Percentiles rank a stretch among this genome's conserved stretches.
These are phyloP conservation scores for Candida methanosorbosa DNA, from an alignment of 805 yeast genomes.

Conservation along the genomic window DNA sequence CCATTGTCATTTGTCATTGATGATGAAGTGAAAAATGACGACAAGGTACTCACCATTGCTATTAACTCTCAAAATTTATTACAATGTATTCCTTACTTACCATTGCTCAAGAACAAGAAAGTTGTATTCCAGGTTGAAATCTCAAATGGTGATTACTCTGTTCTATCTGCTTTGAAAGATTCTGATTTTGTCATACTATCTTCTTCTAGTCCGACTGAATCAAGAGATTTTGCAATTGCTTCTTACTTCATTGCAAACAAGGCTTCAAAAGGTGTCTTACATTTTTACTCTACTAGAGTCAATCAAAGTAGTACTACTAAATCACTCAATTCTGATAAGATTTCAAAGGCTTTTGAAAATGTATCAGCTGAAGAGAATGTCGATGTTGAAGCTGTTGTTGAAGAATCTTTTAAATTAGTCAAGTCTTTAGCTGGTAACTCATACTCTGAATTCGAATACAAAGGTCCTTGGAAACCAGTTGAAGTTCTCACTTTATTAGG, in stretches of 20 bases:
- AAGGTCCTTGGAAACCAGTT: constrained; percentile 31
- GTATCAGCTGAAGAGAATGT: constrained; percentile 6
- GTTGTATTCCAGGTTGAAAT: constrained; percentile 58
- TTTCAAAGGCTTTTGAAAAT: constrained; percentile 8
- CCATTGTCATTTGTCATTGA: constrained; percentile 39
- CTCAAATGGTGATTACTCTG: constrained; percentile 53
- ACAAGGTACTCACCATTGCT: constrained; percentile 25
- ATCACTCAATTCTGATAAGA: constrained; percentile 2
- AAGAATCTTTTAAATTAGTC: constrained; percentile 23
- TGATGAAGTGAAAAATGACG: constrained; percentile 12
- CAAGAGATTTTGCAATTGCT: constrained; percentile 43
- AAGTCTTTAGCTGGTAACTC: constrained; percentile 17
- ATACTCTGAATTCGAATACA: constrained; percentile 33
- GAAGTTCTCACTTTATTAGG: constrained; percentile 60
- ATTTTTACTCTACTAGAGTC: constrained; percentile 39
- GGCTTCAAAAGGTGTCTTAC: constrained; percentile 53
- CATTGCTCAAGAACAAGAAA: constrained; percentile 28
- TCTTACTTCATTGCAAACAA: constrained; percentile 49
- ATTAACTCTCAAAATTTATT: constrained; percentile 48
- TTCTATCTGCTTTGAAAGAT: constrained; percentile 67
- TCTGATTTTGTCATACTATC: constrained; percentile 55
- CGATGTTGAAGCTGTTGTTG: constrained; percentile 19
- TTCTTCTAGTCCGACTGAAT: constrained; percentile 52
- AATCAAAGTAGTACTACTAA: constrained; percentile 7
- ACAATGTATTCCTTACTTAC: constrained; percentile 51